A percentile compares a stretch with the other conserved stretches of the same genome.
phyloP scores from a whole-genome alignment of 192 early-diverging fungal species.

The Phlyctochytrium arcticum region DNA sequence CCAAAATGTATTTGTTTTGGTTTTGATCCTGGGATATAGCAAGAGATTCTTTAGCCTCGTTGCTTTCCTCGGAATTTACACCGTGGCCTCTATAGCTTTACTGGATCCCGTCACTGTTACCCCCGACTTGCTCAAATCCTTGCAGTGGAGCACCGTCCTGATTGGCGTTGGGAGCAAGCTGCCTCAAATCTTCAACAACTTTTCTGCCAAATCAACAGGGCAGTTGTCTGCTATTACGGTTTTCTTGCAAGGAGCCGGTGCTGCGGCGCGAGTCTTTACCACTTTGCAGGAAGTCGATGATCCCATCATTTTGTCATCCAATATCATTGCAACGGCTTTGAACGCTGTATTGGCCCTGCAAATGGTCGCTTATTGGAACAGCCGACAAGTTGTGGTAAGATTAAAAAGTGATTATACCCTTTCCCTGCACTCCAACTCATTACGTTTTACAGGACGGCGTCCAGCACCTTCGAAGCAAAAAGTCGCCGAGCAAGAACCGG shows the following conservation, averaged over 20 bases:
- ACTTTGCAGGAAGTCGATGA: conserved; percentile 90
- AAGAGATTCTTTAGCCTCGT: conserved; percentile 27
- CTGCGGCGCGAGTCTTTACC: conserved; percentile 83
- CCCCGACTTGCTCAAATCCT: conserved; percentile 45
- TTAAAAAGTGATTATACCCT: no score
- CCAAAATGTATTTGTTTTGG: conserved; percentile 75
- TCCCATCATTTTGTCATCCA: conserved; percentile 65
- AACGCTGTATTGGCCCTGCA: conserved; percentile 58
- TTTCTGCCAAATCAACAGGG: conserved; percentile 78
- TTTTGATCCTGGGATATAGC: conserved; percentile 41
- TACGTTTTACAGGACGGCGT: no score
- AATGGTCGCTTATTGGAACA: conserved; percentile 26
- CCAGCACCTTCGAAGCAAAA: no score
- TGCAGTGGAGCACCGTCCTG: conserved; percentile 77
- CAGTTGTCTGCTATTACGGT: conserved; percentile 88
- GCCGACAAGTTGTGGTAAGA: background rate
- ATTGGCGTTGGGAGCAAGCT: conserved; percentile 76
- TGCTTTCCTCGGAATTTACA: conserved; percentile 31
- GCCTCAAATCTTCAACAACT: conserved; percentile 87
- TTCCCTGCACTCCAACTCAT: no score
- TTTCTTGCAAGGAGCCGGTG: conserved; percentile 83
- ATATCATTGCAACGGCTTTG: conserved; percentile 63
- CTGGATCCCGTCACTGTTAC: conserved; percentile 45
- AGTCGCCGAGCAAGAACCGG: no score
- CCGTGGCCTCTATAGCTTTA: conserved; percentile 51